Evolutionary conservation across 352 stramenopile species (phyloP).

Genomic region (Globisporangium rhizosaccharum): DNA sequence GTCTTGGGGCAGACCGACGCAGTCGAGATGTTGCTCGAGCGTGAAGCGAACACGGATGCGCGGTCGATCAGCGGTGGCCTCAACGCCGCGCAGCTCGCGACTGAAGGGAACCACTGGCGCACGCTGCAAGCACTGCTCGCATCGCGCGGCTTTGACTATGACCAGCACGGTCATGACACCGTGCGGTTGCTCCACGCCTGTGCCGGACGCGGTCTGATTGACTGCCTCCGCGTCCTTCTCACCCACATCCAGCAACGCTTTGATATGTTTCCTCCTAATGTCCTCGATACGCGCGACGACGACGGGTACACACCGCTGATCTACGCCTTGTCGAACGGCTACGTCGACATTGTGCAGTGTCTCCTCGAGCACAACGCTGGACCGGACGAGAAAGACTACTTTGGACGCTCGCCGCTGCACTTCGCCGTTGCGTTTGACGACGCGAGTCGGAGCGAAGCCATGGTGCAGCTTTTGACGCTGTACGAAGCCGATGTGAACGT

Average conservation of each 20-base stretch:
- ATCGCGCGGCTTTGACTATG: constrained; percentile 41
- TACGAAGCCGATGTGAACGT: constrained; percentile 75
- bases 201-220: constrained; percentile 46
- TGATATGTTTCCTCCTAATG: constrained; percentile 12
- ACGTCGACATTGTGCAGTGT: constrained; percentile 38
- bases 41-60: constrained; percentile 49
- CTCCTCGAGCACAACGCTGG: constrained; percentile 50
- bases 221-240: constrained; percentile 48
- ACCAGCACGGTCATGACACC: constrained; percentile 29
- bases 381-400: constrained; percentile 60
- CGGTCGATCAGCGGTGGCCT: constrained; percentile 25
- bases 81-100: constrained; percentile 46
- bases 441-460: constrained; percentile 16
- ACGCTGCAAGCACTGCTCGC: constrained; percentile 48
- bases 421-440: constrained; percentile 40
- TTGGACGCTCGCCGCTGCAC: constrained; percentile 62
- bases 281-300: constrained; percentile 46
- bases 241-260: constrained; percentile 35
- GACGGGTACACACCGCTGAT: constrained; percentile 81
- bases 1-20: constrained; percentile 56
- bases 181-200: constrained; percentile 56
- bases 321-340: constrained; percentile 61
- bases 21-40: constrained; percentile 64
- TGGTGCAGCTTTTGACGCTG: constrained; percentile 48
- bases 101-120: constrained; percentile 52